Conservation (phyloP, 306 rosid species). For the Quercus berberidifolia region DNA sequence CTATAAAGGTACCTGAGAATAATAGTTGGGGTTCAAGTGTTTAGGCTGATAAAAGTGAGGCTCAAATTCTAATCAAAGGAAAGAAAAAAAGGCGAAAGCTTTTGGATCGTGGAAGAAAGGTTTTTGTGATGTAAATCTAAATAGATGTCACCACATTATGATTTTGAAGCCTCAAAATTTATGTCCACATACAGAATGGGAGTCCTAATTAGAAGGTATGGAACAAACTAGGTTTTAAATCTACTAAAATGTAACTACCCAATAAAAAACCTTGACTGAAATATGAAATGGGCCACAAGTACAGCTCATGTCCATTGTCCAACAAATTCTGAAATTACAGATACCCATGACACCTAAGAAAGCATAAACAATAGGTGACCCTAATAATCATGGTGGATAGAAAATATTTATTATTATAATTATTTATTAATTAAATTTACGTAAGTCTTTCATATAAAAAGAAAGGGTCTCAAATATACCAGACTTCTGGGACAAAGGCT, state of each 20-base stretch:
- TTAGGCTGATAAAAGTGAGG: not conserved
- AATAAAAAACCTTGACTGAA: not conserved
- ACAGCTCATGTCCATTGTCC: not conserved
- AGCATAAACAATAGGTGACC: not conserved
- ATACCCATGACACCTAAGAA: not conserved
- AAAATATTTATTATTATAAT: too few relatives aligned
- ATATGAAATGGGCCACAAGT: not conserved
- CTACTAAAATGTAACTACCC: not conserved
- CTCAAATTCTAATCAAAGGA: not conserved
- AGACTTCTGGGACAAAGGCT: not conserved
- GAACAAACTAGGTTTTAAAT: not conserved
- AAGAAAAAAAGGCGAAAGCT: not conserved
- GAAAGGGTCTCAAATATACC: not conserved
- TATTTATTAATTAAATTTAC: not conserved
- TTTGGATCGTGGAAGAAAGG: not conserved
- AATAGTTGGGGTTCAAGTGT: not conserved
- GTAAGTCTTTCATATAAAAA: not conserved
- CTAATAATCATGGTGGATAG: too few relatives aligned
- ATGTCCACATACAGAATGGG: not conserved
- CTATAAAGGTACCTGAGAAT: too few relatives aligned
- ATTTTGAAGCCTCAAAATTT: not conserved
- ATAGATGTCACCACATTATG: not conserved
- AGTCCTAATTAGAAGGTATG: not conserved
- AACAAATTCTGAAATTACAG: not conserved
- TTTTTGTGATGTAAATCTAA: not conserved